Conservation (phyloP, 2,329 filamentous ascomycete genomes). For the Sporothrix brasiliensis region DNA sequence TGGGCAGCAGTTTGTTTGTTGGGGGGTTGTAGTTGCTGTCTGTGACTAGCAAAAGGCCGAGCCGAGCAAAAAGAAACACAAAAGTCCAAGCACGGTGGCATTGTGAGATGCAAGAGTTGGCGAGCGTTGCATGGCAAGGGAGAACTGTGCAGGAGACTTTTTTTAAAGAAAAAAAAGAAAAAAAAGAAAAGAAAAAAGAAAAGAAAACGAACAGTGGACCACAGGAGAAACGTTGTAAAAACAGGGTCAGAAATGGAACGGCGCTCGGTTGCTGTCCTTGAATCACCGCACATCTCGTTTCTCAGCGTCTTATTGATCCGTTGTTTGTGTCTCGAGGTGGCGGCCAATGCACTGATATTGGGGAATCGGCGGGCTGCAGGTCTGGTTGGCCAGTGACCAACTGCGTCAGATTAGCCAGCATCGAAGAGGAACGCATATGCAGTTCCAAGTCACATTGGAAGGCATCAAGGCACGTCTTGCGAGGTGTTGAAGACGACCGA, state of each 20-base stretch:
- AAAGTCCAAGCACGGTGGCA: not conserved
- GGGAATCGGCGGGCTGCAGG: not conserved
- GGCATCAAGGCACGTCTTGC: constrained; percentile 3
- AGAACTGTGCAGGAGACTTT: not conserved
- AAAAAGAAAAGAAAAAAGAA: not conserved
- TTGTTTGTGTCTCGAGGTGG: constrained; percentile 3
- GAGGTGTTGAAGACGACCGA: not conserved
- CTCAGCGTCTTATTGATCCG: constrained; percentile 23
- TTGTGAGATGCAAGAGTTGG: not conserved
- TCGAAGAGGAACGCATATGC: constrained; percentile 17
- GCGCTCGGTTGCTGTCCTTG: constrained; percentile 1
- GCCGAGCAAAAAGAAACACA: not conserved
- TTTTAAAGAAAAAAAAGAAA: not conserved
- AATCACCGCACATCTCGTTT: constrained; percentile 22
- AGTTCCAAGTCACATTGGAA: constrained; percentile 25
- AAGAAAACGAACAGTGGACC: not conserved
- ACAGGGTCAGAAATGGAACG: constrained; percentile 14
- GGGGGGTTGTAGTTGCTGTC: constrained; percentile 6
- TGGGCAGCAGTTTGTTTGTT: not conserved
- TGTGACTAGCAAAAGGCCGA: not conserved
- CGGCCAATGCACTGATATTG: constrained; percentile 12
- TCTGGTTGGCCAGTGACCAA: not conserved
- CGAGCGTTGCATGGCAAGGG: not conserved
- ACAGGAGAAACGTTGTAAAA: constrained; percentile 6
- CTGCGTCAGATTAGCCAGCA: not conserved